Percentiles rank a stretch among this genome's conserved stretches.
Evolutionary conservation across 2,329 filamentous ascomycete species (phyloP).

Genomic region (Fusarium sp.): DNA sequence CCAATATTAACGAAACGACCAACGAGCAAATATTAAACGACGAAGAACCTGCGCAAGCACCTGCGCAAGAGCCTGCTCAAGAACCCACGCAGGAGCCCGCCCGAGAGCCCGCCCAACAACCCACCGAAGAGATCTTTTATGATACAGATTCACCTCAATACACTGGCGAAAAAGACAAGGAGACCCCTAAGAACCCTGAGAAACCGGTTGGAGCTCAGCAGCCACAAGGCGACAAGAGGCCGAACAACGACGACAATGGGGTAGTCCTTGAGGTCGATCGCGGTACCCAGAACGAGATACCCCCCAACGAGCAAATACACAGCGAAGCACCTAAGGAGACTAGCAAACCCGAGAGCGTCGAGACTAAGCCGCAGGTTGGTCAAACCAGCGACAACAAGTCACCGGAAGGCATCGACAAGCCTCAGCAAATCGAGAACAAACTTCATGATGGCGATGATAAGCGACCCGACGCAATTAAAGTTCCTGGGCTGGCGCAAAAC

Average conservation of each 20-base stretch:
- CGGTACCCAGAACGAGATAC: neutral
- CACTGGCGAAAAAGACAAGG: slow-evolving; percentile 25
- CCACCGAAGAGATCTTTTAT: slow-evolving; percentile 19
- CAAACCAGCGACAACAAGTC: neutral
- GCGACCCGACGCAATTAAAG: neutral
- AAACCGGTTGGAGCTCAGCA: slow-evolving; percentile 6
- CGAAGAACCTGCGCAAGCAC: slow-evolving; percentile 7
- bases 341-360: neutral
- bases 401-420: neutral
- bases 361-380: slow-evolving; percentile 10
- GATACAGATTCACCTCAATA: slow-evolving; percentile 19
- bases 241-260: slow-evolving; percentile 4
- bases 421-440: slow-evolving; percentile 11
- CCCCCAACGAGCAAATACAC: neutral
- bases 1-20: slow-evolving; percentile 52
- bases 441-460: slow-evolving; percentile 35
- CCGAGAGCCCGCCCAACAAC: neutral
- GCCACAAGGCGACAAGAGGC: neutral
- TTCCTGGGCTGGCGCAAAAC: slow-evolving; percentile 14
- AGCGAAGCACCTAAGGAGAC: slow-evolving; percentile 1
- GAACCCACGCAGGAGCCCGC: too few species aligned
- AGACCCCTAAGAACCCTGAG: slow-evolving; percentile 3
- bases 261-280: slow-evolving; percentile 14
- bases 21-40: slow-evolving; percentile 31
- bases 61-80: neutral